Base-by-base conservation (phyloP, 257 asterid genomes). In the Primulina eburnea region DNA sequence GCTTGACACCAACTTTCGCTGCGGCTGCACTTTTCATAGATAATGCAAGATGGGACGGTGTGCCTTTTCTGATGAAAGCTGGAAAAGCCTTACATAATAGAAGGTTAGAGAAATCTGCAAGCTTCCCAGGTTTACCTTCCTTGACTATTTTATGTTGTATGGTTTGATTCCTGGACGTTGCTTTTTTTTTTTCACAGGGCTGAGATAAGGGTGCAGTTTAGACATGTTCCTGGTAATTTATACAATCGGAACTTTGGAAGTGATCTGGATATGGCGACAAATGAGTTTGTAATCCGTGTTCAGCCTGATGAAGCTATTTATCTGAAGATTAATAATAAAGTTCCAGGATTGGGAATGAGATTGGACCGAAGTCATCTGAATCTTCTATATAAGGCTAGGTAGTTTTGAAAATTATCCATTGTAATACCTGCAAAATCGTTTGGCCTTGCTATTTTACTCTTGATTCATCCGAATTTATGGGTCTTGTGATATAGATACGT, bases 11-110 rank as follows among this genome's bases (percentile, higher is more conserved):
- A 2, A 93, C 98, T 52, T 93, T 93, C 81, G 97, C 98, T 71
- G 98, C 98, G 4, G 98, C 97, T 70, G 96, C 98, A 33, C 92
- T 93, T 75, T 89, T 93, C 83, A 90, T 93, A 50, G 90, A 90
- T 75, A 93, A 90, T 35, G 85, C 95, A 2, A 87, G 98, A 83
- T 93, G 98, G 98, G 98, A 93, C 38, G 98, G 98, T 37, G 98
- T 93, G 60, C 98, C 98, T 17, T 93, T 93, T 70, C 82, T 93
- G 53, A 93, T 93, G 98, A 93, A 93, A 82, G 97, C 98, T 8
- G 98, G 98, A 76, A 93, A 93, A 83, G 98, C 98, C 35, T 89
- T 93, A 70, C 92, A 88, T 56, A 79, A 81, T 72, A 82, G 79
- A 82, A 87, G 90, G 98, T 90, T 50, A 56, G 81, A 67, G 20